Evolutionary conservation across 202 grass and related monocot genomes (phyloP).

Genomic region (Setaria italica): DNA sequence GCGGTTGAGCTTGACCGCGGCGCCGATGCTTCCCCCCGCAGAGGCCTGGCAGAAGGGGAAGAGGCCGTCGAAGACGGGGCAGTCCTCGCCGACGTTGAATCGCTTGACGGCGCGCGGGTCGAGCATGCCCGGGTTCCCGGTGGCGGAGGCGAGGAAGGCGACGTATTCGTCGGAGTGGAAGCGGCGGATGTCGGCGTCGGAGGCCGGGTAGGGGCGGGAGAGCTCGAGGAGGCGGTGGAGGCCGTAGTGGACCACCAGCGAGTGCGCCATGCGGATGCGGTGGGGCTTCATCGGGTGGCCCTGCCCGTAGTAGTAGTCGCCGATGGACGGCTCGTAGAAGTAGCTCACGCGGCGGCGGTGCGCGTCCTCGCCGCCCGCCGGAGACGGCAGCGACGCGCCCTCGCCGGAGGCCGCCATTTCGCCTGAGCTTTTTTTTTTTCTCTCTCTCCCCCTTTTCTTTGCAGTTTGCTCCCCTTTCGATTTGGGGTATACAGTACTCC

Average conservation of each 20-base stretch:
- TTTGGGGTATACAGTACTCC: not conserved
- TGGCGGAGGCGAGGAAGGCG: slow-evolving; percentile 72
- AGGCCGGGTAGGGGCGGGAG: slow-evolving; percentile 83
- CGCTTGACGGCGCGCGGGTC: slow-evolving; percentile 63
- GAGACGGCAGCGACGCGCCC: slow-evolving; percentile 77
- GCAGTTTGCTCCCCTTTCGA: not conserved
- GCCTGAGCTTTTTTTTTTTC: not conserved
- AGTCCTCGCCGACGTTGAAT: slow-evolving; percentile 98
- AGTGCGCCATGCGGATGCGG: slow-evolving; percentile 98
- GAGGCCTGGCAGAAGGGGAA: slow-evolving; percentile 96
- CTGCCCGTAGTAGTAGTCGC: slow-evolving; percentile 99
- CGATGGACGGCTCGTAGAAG: slow-evolving; percentile 99
- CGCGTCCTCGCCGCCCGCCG: slow-evolving; percentile 57
- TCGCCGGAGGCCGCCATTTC: slow-evolving; percentile 64
- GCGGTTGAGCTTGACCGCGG: slow-evolving; percentile 95
- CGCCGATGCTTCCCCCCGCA: slow-evolving; percentile 91
- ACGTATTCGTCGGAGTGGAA: slow-evolving; percentile 97
- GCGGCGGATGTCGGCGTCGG: slow-evolving; percentile 74
- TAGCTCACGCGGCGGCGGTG: slow-evolving; percentile 84
- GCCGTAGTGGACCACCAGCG: slow-evolving; percentile 91
- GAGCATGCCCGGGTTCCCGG: slow-evolving; percentile 47
- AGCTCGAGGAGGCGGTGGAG: slow-evolving; percentile 96
- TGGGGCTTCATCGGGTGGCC: slow-evolving; percentile 99
- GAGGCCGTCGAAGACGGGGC: slow-evolving; percentile 93
- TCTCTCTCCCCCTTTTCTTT: no score